Evolutionary conservation across 2,329 filamentous ascomycete genomes (phyloP).

Genomic region (Coniochaeta sp.): DNA sequence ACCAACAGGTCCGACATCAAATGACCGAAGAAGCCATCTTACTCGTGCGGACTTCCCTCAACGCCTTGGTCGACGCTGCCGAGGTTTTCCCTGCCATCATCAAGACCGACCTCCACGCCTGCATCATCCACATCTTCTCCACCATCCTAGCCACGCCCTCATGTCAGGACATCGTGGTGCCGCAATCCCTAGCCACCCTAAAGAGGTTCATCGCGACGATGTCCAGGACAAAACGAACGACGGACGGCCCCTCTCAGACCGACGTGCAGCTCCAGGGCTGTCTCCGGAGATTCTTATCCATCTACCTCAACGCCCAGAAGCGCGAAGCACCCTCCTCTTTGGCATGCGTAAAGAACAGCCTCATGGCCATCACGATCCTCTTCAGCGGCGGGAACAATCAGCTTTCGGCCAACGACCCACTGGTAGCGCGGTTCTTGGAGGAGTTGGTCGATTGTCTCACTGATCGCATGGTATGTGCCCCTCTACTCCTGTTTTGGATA

Average conservation of each 20-base stretch:
- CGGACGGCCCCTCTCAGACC: slow-evolving; percentile 36
- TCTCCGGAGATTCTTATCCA: slow-evolving; percentile 73
- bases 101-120: slow-evolving; percentile 91
- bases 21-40: slow-evolving; percentile 82
- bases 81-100: slow-evolving; percentile 96
- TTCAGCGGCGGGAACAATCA: slow-evolving; percentile 73
- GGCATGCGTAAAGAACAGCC: slow-evolving; percentile 84
- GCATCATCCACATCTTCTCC: slow-evolving; percentile 93
- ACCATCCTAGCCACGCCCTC: slow-evolving; percentile 82
- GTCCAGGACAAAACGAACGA: slow-evolving; percentile 32
- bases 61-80: slow-evolving; percentile 87
- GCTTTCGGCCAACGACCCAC: slow-evolving; percentile 66
- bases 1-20: slow-evolving; percentile 61
- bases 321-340: slow-evolving; percentile 70
- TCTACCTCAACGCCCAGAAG: slow-evolving; percentile 69
- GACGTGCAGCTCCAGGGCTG: slow-evolving; percentile 72
- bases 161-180: slow-evolving; percentile 84
- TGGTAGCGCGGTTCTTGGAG: slow-evolving; percentile 67
- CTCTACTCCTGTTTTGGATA: neutral
- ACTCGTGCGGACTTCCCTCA: slow-evolving; percentile 71
- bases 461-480: slow-evolving; percentile 57
- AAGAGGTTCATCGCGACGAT: slow-evolving; percentile 83
- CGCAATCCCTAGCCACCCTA: slow-evolving; percentile 82
- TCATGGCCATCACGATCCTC: slow-evolving; percentile 82
- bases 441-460: slow-evolving; percentile 80